A percentile compares a stretch with the other conserved stretches of the same genome.
These are phyloP conservation scores for Hysterangium stoloniferum DNA, from an alignment of 768 basidiomycete species.

Conservation along the genomic window DNA sequence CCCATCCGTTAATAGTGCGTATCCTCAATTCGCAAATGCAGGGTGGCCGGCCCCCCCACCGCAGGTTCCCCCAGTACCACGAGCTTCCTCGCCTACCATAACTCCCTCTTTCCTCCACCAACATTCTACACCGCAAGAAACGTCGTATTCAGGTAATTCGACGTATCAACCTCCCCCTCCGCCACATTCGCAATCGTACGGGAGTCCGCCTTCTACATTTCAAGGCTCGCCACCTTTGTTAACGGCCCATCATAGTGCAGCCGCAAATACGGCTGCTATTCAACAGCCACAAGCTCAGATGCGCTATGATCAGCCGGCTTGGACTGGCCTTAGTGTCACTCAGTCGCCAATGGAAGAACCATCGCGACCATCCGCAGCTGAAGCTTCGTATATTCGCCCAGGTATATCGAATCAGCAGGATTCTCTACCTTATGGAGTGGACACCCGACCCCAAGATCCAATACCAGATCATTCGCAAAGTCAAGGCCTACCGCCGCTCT, in stretches of 20 bases:
- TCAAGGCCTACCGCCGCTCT: conserved; percentile 8
- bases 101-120: conserved; percentile 10
- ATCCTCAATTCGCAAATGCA: conserved; percentile 10
- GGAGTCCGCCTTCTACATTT: not conserved
- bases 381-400: conserved; percentile 1
- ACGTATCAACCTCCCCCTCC: conserved; percentile 13
- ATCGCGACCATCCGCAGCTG: not conserved
- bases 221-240: not conserved
- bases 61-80: not conserved
- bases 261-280: not conserved
- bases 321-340: not conserved
- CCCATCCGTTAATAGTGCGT: conserved; percentile 1
- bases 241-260: not conserved
- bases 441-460: not conserved
- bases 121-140: too few species aligned
- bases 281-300: conserved; percentile 12
- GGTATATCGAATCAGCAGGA: not conserved
- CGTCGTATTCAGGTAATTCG: not conserved
- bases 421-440: not conserved
- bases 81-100: conserved; percentile 1
- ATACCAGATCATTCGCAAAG: not conserved
- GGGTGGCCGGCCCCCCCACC: conserved; percentile 7
- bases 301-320: conserved; percentile 6
- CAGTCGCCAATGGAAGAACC: not conserved
- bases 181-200: conserved; percentile 20